Evolutionary conservation across 129 eudicot species (phyloP).

Genomic region (Flaveria sonorensis): DNA sequence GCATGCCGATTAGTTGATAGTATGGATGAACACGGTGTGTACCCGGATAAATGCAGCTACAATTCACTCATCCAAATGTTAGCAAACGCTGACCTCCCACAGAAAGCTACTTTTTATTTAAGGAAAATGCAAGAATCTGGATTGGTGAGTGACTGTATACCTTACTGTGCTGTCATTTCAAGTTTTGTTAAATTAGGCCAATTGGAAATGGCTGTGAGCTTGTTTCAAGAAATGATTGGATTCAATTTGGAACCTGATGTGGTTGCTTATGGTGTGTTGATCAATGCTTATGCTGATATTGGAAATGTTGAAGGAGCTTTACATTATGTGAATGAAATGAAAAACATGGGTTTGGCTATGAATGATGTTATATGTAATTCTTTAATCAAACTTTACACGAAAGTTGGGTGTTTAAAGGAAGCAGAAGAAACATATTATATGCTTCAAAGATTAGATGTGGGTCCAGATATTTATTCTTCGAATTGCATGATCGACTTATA

Average conservation of each 20-base stretch:
- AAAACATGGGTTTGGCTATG: constrained; percentile 49
- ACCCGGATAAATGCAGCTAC: constrained; percentile 76
- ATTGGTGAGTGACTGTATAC: constrained; percentile 54
- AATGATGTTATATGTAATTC: constrained; percentile 69
- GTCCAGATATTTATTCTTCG: constrained; percentile 64
- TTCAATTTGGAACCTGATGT: constrained; percentile 57
- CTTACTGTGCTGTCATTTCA: constrained; percentile 79
- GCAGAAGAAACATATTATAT: constrained; percentile 63
- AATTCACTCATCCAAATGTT: constrained; percentile 58
- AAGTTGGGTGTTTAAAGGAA: constrained; percentile 74
- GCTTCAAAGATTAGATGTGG: constrained; percentile 54
- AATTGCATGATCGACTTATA: constrained; percentile 86
- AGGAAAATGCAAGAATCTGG: constrained; percentile 69
- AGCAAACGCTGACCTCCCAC: constrained; percentile 65
- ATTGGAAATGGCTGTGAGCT: constrained; percentile 49
- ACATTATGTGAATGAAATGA: constrained; percentile 52
- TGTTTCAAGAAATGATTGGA: constrained; percentile 67
- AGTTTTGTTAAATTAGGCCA: constrained; percentile 59
- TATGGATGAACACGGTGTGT: constrained; percentile 58
- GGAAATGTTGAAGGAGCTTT: constrained; percentile 72
- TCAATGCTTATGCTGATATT: constrained; percentile 68
- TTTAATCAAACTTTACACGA: constrained; percentile 76
- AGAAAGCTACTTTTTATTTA: constrained; percentile 57
- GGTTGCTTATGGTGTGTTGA: constrained; percentile 68
- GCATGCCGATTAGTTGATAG: constrained; percentile 69